These are phyloP conservation scores for Umbilicus rupestris DNA, from an alignment of 164 flowering plant species.

Conservation along the genomic window DNA sequence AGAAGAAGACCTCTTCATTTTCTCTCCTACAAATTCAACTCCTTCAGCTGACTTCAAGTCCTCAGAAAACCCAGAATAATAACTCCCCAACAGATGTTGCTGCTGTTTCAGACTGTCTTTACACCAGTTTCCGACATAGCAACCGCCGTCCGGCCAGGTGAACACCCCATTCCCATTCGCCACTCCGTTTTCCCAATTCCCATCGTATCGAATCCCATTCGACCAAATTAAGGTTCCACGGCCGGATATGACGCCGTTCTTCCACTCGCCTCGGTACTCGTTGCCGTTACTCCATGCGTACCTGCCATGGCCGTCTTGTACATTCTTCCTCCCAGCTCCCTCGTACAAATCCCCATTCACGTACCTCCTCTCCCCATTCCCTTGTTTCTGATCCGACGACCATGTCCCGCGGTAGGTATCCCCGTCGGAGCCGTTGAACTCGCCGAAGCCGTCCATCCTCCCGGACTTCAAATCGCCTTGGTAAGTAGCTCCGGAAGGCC, in stretches of 20 bases:
- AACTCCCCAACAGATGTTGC: conserved; percentile 35
- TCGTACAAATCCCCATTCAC: conserved; percentile 78
- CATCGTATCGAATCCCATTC: conserved; percentile 61
- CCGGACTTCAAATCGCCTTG: conserved; percentile 82
- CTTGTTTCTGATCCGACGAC: conserved; percentile 59
- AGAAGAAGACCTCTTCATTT: conserved; percentile 29
- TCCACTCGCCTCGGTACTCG: conserved; percentile 74
- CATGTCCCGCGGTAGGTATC: conserved; percentile 71
- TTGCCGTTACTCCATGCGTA: conserved; percentile 77
- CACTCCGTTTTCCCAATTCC: conserved; percentile 65
- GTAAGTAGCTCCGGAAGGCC: conserved; percentile 86
- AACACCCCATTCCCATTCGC: conserved; percentile 60
- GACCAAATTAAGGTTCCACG: conserved; percentile 56
- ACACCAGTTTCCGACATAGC: conserved; percentile 45
- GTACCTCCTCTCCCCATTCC: conserved; percentile 60
- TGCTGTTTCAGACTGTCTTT: conserved; percentile 21
- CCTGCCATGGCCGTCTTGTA: conserved; percentile 67
- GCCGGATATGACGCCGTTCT: conserved; percentile 56
- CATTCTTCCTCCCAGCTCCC: conserved; percentile 54
- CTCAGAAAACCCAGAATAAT: conserved; percentile 24
- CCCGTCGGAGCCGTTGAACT: conserved; percentile 69
- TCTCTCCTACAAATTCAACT: conserved; percentile 11
- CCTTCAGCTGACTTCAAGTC: conserved; percentile 9
- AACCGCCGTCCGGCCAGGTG: conserved; percentile 61
- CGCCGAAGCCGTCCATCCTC: conserved; percentile 76